Conservation (phyloP, 768 basidiomycete genomes). For the Neoboletus magnificus region DNA sequence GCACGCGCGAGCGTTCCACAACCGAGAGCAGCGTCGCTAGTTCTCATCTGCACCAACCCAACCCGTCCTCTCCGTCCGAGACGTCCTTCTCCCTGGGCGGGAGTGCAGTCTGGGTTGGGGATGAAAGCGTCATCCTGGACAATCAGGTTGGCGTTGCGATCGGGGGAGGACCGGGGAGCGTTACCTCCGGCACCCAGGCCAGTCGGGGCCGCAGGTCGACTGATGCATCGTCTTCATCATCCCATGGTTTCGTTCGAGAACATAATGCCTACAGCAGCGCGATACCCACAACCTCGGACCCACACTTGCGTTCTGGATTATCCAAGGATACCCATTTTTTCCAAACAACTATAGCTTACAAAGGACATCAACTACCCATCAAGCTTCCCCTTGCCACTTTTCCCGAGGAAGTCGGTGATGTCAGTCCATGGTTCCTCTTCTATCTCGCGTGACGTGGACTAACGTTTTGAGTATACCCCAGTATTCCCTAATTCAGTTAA, state of each 20-base stretch:
- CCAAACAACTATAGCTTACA: conserved; percentile 81
- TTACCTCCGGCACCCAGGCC: conserved; percentile 42
- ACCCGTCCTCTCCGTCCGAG: conserved; percentile 60
- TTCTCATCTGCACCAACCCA: conserved; percentile 28
- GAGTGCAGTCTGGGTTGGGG: conserved; percentile 82
- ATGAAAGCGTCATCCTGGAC: conserved; percentile 59
- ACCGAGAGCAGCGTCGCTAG: conserved; percentile 38
- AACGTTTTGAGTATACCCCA: conserved; percentile 30
- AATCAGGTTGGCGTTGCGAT: conserved; percentile 34
- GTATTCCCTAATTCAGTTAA: conserved; percentile 91
- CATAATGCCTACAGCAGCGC: conserved; percentile 34
- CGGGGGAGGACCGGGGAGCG: conserved; percentile 47
- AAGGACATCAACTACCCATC: conserved; percentile 81
- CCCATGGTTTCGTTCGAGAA: conserved; percentile 48
- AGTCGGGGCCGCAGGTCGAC: conserved; percentile 60
- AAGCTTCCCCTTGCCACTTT: conserved; percentile 88
- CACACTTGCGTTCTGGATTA: conserved; percentile 44
- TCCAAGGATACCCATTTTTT: conserved; percentile 93
- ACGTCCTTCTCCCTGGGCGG: conserved; percentile 75
- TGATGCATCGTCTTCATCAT: conserved; percentile 69
- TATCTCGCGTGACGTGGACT: conserved; percentile 3
- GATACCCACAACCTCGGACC: conserved; percentile 45
- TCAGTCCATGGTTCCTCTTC: conserved; percentile 43
- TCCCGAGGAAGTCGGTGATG: conserved; percentile 95
- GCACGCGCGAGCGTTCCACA: conserved; percentile 38